Evolutionary conservation across 129 eudicot genomes (phyloP), one percentile per base, ranked within the genome.

Genomic region (Flaveria trinervia): DNA sequence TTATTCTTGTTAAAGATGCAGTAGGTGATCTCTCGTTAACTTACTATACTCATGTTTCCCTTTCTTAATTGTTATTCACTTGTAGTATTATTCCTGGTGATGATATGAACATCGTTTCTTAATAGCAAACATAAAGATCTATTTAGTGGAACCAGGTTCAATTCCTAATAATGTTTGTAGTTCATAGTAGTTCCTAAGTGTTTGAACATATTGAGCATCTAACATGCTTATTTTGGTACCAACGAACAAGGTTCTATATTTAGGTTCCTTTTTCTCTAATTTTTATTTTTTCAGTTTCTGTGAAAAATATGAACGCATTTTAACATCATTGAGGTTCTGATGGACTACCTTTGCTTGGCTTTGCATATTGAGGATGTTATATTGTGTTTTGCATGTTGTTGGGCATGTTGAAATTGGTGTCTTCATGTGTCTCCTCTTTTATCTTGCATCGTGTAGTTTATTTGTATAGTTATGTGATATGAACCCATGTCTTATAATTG

Each of bases 341-440:
- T 66, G 48, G 17, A 39, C 17, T 3, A 66, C 26, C 48, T 65
- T 65, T 33, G 70, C 70, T 9, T 3, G 39, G 16, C 48, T 65
- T 65, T 33, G 70, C 70, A 65, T 30, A 7, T 17, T 16, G 28
- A 66, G 39, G 71, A 66, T 66, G 20, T 64, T 64, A 10, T 64
- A 17, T 33, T 16, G 25, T 36, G 70, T 65, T 50, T 66, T 66
- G 25, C 71, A 39, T 66, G 48, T 55, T 55, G 25, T 65, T 7
- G 23, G 70, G 7, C 70, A 65, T 16, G 50, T 64, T 64, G 50
- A 65, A 65, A 16, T 36, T 65, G 71, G 26, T 50, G 41, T 66
- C 71, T 26, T 17, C 50, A 66, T 39, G 49, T 2, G 5, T 17
- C 71, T 15, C 41, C 30, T 66, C 55, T 33, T 30, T 17, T 55